phyloP scores from a whole-genome alignment of 2,329 filamentous ascomycete species.

The Penicillium decumbens region DNA sequence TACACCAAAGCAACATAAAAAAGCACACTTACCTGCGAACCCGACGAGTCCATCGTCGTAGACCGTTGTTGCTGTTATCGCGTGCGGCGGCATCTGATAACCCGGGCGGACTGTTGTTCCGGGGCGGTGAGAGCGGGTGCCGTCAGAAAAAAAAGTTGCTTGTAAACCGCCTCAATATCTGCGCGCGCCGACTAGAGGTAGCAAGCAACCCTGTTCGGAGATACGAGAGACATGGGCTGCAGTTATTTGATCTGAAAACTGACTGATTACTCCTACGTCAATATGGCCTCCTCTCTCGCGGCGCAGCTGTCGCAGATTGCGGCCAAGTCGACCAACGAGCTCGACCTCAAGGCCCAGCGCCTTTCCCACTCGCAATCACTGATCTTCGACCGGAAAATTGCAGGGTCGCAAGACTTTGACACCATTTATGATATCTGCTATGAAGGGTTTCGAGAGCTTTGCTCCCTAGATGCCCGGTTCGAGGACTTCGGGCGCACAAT shows the following conservation, averaged over 20 bases:
- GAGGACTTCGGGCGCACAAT: slow-evolving; percentile 67
- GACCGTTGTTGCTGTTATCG: slow-evolving; percentile 10
- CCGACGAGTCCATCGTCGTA: slow-evolving; percentile 36
- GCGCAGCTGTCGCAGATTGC: slow-evolving; percentile 92
- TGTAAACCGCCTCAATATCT: slow-evolving; percentile 8
- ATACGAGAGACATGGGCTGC: slow-evolving; percentile 10
- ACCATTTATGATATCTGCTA: slow-evolving; percentile 80
- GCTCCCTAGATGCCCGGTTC: slow-evolving; percentile 78
- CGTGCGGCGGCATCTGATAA: slow-evolving; percentile 2
- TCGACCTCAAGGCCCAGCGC: slow-evolving; percentile 91
- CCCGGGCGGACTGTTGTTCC: slow-evolving; percentile 26
- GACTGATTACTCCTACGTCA: slow-evolving; percentile 17
- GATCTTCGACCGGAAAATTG: slow-evolving; percentile 82
- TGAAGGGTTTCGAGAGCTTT: slow-evolving; percentile 88
- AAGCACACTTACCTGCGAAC: slow-evolving; percentile 30
- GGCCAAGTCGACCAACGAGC: slow-evolving; percentile 79
- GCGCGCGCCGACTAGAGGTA: slow-evolving; percentile 1
- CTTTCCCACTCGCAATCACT: slow-evolving; percentile 88
- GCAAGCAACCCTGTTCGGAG: not conserved
- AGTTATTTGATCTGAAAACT: slow-evolving; percentile 10
- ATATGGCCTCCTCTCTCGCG: slow-evolving; percentile 80
- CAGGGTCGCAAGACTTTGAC: slow-evolving; percentile 83
- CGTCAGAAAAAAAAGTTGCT: slow-evolving; percentile 35
- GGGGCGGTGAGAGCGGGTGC: slow-evolving; percentile 11
- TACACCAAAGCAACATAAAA: not conserved